Base-by-base conservation (phyloP, 768 basidiomycete genomes). In the Ramaria rubella region DNA sequence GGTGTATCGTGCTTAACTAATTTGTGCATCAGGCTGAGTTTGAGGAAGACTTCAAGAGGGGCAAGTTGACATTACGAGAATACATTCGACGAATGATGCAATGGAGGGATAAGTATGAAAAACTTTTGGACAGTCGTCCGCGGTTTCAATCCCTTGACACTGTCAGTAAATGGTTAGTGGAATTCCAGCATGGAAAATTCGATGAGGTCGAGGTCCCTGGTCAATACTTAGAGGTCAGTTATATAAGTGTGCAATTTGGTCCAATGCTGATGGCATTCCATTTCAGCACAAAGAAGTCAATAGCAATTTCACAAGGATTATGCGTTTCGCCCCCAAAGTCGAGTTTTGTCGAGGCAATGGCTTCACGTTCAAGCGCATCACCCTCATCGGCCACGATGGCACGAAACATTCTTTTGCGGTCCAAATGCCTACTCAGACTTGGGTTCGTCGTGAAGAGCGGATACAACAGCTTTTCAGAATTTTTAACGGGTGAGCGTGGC, bases 201-300 rank as follows among this genome's bases (percentile, higher is more conserved):
- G 96, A 98, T 61, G 95, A 99, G 61, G 90, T 99, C 36, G 94
- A 99, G 66, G 83, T 99, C 49, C 94, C 94, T n/a, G 96, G 96
- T 6, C 96, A 99, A 69, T 99, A 99, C 68, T 89, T 93, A 0
- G 91, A 97, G 81, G 94, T 90, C 54, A 64, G 74, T 58, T 1
- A 19, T 51, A 14, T 44, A 5, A 3, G 11, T 33, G 6, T 30
- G 30, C 21, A 19, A 26, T n/a, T 34, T 29, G 54, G 5, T 48
- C 24, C 23, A 49, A 53, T 59, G 33, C 45, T 27, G 12, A 45
- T 1, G 15, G 17, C 11, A 21, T 42, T 26, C 30, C 49, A 43
- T 55, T 29, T 40, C 64, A 96, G 94, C 94, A 98, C 67, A 93
- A 94, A 69, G 95, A 99, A 69, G 90, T 79, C 64, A 92, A 92